Conservation (phyloP, 495 filamentous ascomycete species). For the Talaromyces ruber region DNA sequence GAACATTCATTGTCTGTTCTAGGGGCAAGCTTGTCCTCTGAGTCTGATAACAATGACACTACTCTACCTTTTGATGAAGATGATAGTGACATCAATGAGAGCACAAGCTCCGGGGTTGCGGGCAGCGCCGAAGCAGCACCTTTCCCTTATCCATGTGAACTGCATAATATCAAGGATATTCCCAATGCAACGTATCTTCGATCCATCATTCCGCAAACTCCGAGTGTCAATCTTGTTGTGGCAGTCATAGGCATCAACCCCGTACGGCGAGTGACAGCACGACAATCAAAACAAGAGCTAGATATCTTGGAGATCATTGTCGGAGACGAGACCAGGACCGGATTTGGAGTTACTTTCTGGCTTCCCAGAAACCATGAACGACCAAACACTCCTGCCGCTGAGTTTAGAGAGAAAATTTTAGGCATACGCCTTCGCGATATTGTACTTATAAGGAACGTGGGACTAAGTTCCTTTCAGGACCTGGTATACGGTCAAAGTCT, state of each 20-base stretch:
- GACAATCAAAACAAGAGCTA: slow-evolving; percentile 38
- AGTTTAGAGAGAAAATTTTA: slow-evolving; percentile 33
- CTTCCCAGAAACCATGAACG: slow-evolving; percentile 27
- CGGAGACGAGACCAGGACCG: slow-evolving; percentile 76
- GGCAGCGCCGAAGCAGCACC: slow-evolving; percentile 8
- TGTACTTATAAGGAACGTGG: slow-evolving; percentile 66
- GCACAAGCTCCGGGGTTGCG: slow-evolving; percentile 13
- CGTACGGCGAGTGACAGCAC: slow-evolving; percentile 49
- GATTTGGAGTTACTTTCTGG: slow-evolving; percentile 83
- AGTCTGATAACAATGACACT: neutral
- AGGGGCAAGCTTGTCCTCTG: slow-evolving; percentile 30
- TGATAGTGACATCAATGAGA: slow-evolving; percentile 18
- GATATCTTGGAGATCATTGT: slow-evolving; percentile 71
- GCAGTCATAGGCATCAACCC: slow-evolving; percentile 65
- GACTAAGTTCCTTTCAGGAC: slow-evolving; percentile 60
- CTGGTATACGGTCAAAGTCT: slow-evolving; percentile 73
- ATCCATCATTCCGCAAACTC: slow-evolving; percentile 68
- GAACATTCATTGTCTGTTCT: slow-evolving; percentile 64
- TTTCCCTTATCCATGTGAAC: slow-evolving; percentile 13
- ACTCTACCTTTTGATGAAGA: slow-evolving; percentile 15
- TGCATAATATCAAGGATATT: slow-evolving; percentile 62
- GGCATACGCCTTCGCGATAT: slow-evolving; percentile 61
- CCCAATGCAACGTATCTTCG: slow-evolving; percentile 60
- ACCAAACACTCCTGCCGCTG: slow-evolving; percentile 17
- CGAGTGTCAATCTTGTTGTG: slow-evolving; percentile 68